These are phyloP conservation scores for Chenopodium quinoa DNA, from an alignment of 148 eudicot genomes.

Conservation along the genomic window DNA sequence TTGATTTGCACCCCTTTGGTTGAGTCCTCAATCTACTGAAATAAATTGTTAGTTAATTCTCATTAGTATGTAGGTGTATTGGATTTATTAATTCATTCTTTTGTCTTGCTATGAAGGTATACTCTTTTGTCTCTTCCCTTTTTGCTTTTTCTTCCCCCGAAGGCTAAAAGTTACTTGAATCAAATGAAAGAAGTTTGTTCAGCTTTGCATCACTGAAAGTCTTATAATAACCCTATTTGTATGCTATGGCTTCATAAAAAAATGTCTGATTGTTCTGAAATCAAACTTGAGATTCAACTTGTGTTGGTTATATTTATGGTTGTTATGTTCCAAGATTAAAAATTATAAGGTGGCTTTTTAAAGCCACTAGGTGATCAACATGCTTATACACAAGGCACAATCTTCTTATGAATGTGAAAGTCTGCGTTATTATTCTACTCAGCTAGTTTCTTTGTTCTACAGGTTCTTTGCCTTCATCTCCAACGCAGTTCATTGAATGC, in stretches of 20 bases:
- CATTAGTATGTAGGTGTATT: neutral
- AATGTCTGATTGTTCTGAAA: neutral
- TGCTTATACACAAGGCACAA: neutral
- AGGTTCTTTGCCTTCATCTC: constrained; percentile 86
- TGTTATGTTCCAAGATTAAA: neutral
- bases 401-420: neutral
- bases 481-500: constrained; percentile 72
- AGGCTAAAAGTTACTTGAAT: neutral
- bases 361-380: neutral
- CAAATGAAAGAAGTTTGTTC: neutral
- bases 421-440: neutral
- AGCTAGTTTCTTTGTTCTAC: constrained; percentile 18
- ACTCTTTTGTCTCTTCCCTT: neutral
- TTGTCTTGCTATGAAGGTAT: neutral
- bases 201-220: neutral
- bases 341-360: neutral
- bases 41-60: neutral
- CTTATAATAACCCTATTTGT: neutral
- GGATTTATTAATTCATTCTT: neutral
- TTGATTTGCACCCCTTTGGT: neutral
- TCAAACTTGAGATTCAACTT: neutral
- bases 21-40: neutral
- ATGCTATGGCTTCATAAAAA: neutral
- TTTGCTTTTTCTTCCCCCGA: no score
- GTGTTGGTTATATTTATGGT: constrained; percentile 5